A percentile compares a stretch with the other conserved stretches of the same genome.
Conservation (phyloP, 345 rosid genomes). For the Salix caprea region DNA sequence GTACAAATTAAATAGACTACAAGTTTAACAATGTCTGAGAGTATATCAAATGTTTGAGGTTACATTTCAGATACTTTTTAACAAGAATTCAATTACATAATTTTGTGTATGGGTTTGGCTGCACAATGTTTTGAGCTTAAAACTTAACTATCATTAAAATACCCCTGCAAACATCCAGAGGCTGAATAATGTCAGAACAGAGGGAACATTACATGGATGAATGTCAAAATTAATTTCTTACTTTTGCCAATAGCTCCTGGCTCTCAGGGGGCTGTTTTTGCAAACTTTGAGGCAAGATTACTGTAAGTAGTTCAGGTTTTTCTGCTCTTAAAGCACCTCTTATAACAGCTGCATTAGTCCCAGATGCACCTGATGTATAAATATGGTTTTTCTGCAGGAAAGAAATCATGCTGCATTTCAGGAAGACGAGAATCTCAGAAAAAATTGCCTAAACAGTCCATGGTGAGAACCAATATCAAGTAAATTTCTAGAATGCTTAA, state of each 20-base stretch:
- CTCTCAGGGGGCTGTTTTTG: slow-evolving; percentile 95
- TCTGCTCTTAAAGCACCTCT: slow-evolving; percentile 98
- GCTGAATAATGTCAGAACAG: neutral
- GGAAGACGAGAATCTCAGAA: slow-evolving; percentile 3
- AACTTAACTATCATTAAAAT: neutral
- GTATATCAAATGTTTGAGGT: neutral
- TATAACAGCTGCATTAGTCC: slow-evolving; percentile 96
- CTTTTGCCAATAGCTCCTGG: slow-evolving; percentile 84
- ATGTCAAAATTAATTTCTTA: slow-evolving; percentile 25
- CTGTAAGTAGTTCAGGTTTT: slow-evolving; percentile 87
- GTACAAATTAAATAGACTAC: too few relatives aligned
- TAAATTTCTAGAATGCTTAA: slow-evolving; percentile 1
- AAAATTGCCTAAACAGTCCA: neutral
- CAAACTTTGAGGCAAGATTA: slow-evolving; percentile 86
- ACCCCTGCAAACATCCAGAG: neutral
- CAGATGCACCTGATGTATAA: slow-evolving; percentile 96
- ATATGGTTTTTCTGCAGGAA: slow-evolving; percentile 90
- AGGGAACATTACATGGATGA: neutral
- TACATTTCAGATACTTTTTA: neutral
- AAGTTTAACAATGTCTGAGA: too few relatives aligned
- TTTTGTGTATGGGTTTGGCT: neutral
- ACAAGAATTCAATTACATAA: neutral
- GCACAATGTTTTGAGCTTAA: neutral
- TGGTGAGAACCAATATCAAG: neutral
- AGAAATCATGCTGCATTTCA: slow-evolving; percentile 14